Evolutionary conservation across 805 yeast genomes (phyloP).

Genomic region (Metschnikowia drakensbergensis): DNA sequence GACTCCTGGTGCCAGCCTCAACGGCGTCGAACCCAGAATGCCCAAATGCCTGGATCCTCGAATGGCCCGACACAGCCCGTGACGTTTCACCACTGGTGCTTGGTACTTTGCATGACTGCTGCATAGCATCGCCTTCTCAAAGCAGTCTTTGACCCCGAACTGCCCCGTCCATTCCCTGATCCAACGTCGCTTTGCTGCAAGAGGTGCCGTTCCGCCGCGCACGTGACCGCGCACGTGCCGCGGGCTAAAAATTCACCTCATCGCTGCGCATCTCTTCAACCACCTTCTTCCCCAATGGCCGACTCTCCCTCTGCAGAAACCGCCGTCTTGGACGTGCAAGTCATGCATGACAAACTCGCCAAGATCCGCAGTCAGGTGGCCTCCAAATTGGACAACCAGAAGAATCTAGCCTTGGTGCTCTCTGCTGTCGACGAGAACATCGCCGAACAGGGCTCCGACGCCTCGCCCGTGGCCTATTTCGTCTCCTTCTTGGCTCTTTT

Average conservation of each 20-base stretch:
- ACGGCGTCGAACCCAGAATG: too few species aligned
- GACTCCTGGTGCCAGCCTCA: too few species aligned
- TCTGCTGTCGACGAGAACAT: conserved; percentile 90
- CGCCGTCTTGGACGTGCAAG: conserved; percentile 34
- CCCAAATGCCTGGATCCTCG: too few species aligned
- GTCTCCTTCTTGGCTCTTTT: conserved; percentile 78
- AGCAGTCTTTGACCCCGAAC: too few species aligned
- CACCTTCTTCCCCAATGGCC: conserved; percentile 19
- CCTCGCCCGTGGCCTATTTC: conserved; percentile 76
- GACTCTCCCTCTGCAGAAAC: conserved; percentile 41
- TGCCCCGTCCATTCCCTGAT: too few species aligned
- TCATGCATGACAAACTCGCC: conserved; percentile 58
- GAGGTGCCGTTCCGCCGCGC: neutral
- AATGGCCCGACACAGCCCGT: too few species aligned
- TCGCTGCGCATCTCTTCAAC: conserved; percentile 3
- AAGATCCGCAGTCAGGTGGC: conserved; percentile 66
- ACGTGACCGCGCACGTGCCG: conserved; percentile 1
- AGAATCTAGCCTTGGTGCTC: conserved; percentile 75
- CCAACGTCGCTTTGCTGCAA: too few species aligned
- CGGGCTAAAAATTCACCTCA: conserved; percentile 3
- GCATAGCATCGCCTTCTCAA: too few species aligned
- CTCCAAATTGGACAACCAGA: conserved; percentile 85
- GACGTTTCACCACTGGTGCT: too few species aligned
- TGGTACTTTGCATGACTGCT: too few species aligned
- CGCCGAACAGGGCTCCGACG: conserved; percentile 56